These are phyloP conservation scores for Xylariaceae sp. DNA, from an alignment of 2,329 filamentous ascomycete species.

Conservation along the genomic window DNA sequence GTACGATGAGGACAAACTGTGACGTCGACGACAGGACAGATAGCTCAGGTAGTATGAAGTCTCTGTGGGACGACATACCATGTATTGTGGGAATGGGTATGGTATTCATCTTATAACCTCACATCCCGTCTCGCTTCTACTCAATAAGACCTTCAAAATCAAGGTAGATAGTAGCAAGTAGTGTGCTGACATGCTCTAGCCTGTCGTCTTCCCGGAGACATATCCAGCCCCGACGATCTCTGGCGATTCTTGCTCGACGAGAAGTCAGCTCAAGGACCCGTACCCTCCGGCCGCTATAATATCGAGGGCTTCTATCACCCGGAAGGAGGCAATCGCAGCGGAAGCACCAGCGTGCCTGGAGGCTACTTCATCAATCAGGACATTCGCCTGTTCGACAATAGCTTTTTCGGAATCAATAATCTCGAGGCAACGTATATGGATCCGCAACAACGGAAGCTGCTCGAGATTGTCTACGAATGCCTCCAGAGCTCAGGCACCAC, in stretches of 20 bases:
- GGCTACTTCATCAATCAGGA: constrained; percentile 28
- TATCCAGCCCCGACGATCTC: constrained; percentile 2
- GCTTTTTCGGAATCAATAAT: constrained; percentile 15
- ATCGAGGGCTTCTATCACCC: constrained; percentile 15
- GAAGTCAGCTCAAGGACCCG: constrained; percentile 8
- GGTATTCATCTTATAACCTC: too few species aligned
- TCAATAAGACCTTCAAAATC: too few species aligned
- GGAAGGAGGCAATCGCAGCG: constrained; percentile 1
- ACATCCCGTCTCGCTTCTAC: too few species aligned
- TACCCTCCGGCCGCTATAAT: constrained; percentile 11
- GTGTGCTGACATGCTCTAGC: constrained; percentile 5
- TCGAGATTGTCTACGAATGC: constrained; percentile 37
- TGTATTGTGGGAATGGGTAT: constrained; percentile 5
- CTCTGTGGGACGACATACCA: not conserved
- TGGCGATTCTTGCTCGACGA: constrained; percentile 15
- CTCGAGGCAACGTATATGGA: constrained; percentile 26
- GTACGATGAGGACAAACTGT: too few species aligned
- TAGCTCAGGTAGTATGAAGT: not conserved
- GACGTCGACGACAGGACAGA: not conserved
- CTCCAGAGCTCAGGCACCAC: constrained; percentile 19
- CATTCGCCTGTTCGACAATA: constrained; percentile 12
- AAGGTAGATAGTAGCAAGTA: not conserved
- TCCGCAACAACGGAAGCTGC: constrained; percentile 32
- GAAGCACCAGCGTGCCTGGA: constrained; percentile 3
- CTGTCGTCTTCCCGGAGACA: constrained; percentile 15